Base-by-base conservation (phyloP, 2,329 filamentous ascomycete genomes). In the Aaosphaeria arxii region DNA sequence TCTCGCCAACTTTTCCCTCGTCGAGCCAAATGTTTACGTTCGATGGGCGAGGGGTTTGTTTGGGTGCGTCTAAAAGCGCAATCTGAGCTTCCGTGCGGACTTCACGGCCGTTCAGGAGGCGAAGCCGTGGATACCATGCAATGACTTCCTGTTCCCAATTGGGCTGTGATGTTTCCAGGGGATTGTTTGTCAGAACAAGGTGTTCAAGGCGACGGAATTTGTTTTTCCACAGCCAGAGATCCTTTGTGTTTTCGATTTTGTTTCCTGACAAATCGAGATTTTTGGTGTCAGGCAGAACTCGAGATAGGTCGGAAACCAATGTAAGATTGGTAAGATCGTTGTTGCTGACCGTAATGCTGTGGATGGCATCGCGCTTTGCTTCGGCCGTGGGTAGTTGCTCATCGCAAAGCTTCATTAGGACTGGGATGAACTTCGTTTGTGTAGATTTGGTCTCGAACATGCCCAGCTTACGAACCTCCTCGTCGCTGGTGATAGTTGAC, bases 261-360 rank as follows among this genome's bases (percentile, higher is more conserved):
- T 97, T 97, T 64, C 86, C 83, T 46, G 89, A 94, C 29, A 97
- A 80, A 57, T 96, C 92, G 9, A 99, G 82, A 56, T 96, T 91
- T 66, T 89, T 86, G 50, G 97, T 77, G 52, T 91, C 87, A 0
- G 91, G 90, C 46, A 97, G 88, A 0, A 88, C 90, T 45, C 83
- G 81, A 7, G 89, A 84, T 1, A 97, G 78, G 1, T 84, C 79
- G 44, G 86, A 89, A 44, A 97, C 86, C 45, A 86, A 80, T 17
- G 76, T 69, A 35, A 96, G 81, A 53, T 88, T 85, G 44, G 82
- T 76, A 41, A 97, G 84, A 51, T 84, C 83, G 70, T 97, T 97
- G 66, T 84, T 83, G 13, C 87, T 85, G 9, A 99, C 80, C 35
- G 86, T 89, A 59, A 97, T 86, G 63, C 89, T 92, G 54, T 86